Base-by-base conservation (phyloP, 495 filamentous ascomycete species). In the Parathielavia appendiculata region DNA sequence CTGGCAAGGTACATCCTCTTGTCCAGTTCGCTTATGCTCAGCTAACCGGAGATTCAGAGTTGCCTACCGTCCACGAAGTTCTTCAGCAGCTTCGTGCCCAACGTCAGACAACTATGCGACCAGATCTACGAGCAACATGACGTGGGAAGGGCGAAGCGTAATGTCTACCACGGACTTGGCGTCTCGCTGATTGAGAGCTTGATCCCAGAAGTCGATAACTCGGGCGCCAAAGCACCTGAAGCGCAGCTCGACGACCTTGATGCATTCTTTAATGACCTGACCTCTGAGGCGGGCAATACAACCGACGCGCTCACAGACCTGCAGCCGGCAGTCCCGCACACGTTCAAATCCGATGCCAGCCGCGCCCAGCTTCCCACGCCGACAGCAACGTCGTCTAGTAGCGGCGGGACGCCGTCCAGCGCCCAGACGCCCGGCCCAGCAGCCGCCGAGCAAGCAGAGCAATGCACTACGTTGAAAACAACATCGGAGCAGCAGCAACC, bases 1-100 rank as follows among this genome's bases (percentile, higher is more conserved):
- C 71, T 17, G 77, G 77, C 50, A 77, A 70, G 68, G 75, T 76
- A 57, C 46, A 70, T 59, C 16, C 4, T n/a, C 8, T n/a, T 14
- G 10, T 4, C 10, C 51, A 16, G 14, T 17, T 0, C 14, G 20
- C 12, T 7, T 14, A n/a, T 35, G 20, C 30, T 9, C 19, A 14
- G 38, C 67, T 73, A 56, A 73, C 58, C 22, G 20, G 34, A 43
- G 26, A 19, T 9, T 32, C 51, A 77, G 75, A 63, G 55, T 5
- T 70, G 39, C 38, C 59, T 78, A 32, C 55, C 67, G 9, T 44
- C 70, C 5, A 54, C 61, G 22, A 59, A 54, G 8, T 71, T 66
- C 58, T 71, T 72, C 11, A 64, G 66, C 54, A 54, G 66, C 17
- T 79, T 69, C 36, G 63, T 68, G 43, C 67, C 70, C 1, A 36